These are phyloP conservation scores for Tricholoma flavovirens DNA, from an alignment of 768 basidiomycete genomes.

Conservation along the genomic window DNA sequence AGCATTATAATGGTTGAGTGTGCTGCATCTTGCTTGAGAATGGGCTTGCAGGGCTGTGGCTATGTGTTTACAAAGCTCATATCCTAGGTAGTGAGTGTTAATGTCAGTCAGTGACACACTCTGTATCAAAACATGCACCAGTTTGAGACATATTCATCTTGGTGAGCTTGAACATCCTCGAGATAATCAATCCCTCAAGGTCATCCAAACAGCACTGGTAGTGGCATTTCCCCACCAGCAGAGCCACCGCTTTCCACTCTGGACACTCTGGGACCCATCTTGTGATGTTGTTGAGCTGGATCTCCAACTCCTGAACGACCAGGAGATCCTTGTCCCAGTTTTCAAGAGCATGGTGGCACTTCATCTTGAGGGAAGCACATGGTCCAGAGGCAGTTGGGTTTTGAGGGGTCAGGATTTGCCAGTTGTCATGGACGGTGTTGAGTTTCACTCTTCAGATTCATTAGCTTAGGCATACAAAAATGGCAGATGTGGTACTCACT, in stretches of 20 bases:
- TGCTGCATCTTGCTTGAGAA: conserved; percentile 14
- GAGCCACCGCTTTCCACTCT: background rate
- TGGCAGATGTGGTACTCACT: background rate
- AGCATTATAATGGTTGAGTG: conserved; percentile 15
- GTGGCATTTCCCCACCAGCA: background rate
- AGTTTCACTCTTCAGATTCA: background rate
- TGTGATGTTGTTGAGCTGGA: background rate
- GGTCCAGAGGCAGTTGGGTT: background rate
- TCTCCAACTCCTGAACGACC: background rate
- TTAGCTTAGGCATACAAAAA: background rate
- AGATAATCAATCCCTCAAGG: conserved; percentile 15
- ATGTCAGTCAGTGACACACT: background rate
- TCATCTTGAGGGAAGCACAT: background rate
- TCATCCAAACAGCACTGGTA: conserved; percentile 1
- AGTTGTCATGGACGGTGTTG: background rate
- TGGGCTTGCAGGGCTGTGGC: conserved; percentile 4
- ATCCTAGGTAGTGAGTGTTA: background rate
- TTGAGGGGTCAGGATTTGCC: background rate
- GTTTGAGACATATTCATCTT: conserved; percentile 23
- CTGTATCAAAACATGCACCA: conserved; percentile 12
- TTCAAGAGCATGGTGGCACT: background rate
- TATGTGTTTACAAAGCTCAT: conserved; percentile 11
- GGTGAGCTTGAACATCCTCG: conserved; percentile 20
- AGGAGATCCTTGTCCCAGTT: background rate
- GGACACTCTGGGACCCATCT: background rate